These are phyloP conservation scores for Termitomyces sp. DNA, from an alignment of 768 basidiomycete species.

Conservation along the genomic window DNA sequence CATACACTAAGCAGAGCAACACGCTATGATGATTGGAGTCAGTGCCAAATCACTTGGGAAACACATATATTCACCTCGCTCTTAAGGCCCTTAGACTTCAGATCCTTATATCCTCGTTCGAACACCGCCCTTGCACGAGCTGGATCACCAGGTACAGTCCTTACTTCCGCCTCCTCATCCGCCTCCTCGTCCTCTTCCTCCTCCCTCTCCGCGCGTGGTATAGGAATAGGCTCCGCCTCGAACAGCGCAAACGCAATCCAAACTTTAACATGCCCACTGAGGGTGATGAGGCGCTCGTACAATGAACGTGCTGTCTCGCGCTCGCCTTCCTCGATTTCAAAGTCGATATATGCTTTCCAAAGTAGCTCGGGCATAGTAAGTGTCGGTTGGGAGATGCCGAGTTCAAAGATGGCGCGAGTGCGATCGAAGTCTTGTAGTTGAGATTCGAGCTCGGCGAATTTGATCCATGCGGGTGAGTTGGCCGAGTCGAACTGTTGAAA, in stretches of 20 bases:
- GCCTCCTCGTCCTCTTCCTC: conserved; percentile 76
- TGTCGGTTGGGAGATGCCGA: conserved; percentile 77
- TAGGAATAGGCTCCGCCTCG: conserved; percentile 74
- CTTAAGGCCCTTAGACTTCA: conserved; percentile 79
- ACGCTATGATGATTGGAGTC: conserved; percentile 47
- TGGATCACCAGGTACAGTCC: conserved; percentile 70
- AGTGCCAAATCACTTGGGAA: background rate
- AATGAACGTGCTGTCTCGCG: conserved; percentile 77
- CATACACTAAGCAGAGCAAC: conserved; percentile 91
- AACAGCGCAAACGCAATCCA: conserved; percentile 96
- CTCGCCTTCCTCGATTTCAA: conserved; percentile 93
- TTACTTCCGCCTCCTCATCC: conserved; percentile 57
- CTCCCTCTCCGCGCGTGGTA: conserved; percentile 61
- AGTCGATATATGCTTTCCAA: conserved; percentile 96
- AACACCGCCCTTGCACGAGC: conserved; percentile 74
- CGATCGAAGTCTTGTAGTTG: conserved; percentile 85
- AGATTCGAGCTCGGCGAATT: conserved; percentile 88
- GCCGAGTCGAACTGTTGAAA: conserved; percentile 74
- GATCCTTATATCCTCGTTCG: conserved; percentile 82
- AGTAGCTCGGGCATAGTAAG: conserved; percentile 94
- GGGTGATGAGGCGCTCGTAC: conserved; percentile 82
- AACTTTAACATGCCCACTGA: conserved; percentile 94
- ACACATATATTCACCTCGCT: conserved; percentile 62
- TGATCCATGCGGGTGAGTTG: conserved; percentile 94
- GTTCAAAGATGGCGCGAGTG: conserved; percentile 91